phyloP scores from a whole-genome alignment of 1,284 basidiomycete species.

The Sporisorium scitamineum region DNA sequence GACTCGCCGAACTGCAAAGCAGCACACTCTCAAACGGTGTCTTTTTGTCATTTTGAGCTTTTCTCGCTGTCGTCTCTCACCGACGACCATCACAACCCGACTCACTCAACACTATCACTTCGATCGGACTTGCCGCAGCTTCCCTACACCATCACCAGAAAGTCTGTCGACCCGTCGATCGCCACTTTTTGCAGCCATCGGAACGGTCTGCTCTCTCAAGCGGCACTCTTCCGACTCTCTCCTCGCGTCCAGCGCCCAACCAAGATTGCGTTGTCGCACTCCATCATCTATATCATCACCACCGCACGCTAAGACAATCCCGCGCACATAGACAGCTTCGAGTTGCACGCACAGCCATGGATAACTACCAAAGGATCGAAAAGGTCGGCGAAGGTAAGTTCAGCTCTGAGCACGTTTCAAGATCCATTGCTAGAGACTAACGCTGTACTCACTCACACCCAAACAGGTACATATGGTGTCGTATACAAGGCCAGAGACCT shows the following conservation, averaged over 20 bases:
- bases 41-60: conserved; percentile 2
- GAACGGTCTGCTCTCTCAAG: neutral
- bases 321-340: neutral
- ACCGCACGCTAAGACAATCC: neutral
- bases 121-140: conserved; percentile 2
- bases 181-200: neutral
- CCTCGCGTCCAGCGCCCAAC: neutral
- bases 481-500: conserved; percentile 77
- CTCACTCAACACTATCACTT: neutral
- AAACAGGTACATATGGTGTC: conserved; percentile 93
- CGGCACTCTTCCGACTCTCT: neutral
- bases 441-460: neutral
- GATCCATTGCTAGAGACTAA: neutral
- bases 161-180: neutral
- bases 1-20: neutral
- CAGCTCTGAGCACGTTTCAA: neutral
- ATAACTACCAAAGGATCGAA: conserved; percentile 78
- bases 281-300: neutral
- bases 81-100: conserved; percentile 4
- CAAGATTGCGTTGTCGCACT: neutral
- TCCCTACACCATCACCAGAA: neutral
- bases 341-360: conserved; percentile 59
- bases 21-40: conserved; percentile 8
- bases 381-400: conserved; percentile 73
- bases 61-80: neutral